Evolutionary conservation across 306 rosid species (phyloP), one percentile per base, ranked within the genome.

Genomic region (Citrullus mucosospermus): DNA sequence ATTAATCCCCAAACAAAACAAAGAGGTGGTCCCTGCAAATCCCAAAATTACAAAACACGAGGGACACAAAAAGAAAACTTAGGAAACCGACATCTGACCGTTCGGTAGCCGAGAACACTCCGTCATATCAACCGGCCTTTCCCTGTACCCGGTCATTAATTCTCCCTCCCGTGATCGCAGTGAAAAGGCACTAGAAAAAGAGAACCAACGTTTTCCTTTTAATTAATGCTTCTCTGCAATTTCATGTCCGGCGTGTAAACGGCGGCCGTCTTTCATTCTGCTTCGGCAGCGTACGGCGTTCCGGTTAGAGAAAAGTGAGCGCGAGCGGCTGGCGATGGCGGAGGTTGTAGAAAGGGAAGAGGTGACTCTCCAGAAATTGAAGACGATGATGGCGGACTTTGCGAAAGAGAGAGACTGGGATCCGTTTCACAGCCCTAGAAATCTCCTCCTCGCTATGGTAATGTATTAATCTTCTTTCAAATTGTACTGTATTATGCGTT

Each of bases 361-460:
- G 48, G 80, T 78, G 6, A 78, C 80, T 44, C 80, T 78, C 20
- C 28, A 78, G 36, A 61, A 46, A 12, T 67, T 78, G 80, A 78
- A 78, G 80, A 62, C 38, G 34, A 63, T 7, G 69, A 78, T 63
- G 80, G 80, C 80, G 8, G 74, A 78, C 34, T 78, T 78, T 63
- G 39, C 80, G 32, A 61, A 34, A 67, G 80, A 78, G 36, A 63
- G 80, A 22, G 80, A 78, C 50, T 78, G 80, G 80, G 75, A 63
- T 63, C 75, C 63, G 74, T 78, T 78, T 63, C 80, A 78, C 30
- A 78, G 80, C 74, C 80, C 75, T 78, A 78, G 80, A 78, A 78
- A 78, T 63, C 75, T 78, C 32, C 80, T 78, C 50, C 66, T 63
- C 20, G 80, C 80, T 2, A 48, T 78, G 80, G 80, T 78, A 63